Conservation (phyloP, 108 stramenopile species). For the Pseudonitzschia multiseries region DNA sequence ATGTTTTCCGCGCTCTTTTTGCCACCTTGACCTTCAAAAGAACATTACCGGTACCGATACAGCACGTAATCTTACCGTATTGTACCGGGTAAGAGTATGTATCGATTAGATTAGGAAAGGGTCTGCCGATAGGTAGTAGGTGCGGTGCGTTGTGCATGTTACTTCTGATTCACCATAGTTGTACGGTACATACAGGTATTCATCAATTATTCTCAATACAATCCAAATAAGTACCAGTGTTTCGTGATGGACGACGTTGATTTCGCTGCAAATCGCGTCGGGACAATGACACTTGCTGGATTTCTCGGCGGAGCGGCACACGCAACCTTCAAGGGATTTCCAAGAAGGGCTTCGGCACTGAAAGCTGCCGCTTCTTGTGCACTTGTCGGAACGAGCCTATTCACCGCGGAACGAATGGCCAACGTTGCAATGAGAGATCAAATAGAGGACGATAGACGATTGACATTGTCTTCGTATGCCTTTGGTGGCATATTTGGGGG, state of each 20-base stretch:
- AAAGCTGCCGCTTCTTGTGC: constrained; percentile 55
- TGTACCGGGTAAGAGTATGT: too few relatives aligned
- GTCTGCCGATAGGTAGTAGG: too few relatives aligned
- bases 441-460: constrained; percentile 7
- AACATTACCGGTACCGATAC: too few relatives aligned
- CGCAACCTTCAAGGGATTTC: constrained; percentile 51
- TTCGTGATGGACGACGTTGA: constrained; percentile 48
- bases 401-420: constrained; percentile 56
- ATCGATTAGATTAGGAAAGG: too few relatives aligned
- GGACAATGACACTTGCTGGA: constrained; percentile 41
- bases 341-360: constrained; percentile 44
- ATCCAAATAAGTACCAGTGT: not conserved
- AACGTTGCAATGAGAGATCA: constrained; percentile 27
- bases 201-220: not conserved
- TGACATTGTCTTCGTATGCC: constrained; percentile 58
- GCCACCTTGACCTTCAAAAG: too few relatives aligned
- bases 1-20: too few relatives aligned
- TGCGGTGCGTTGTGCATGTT: too few relatives aligned
- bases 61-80: too few relatives aligned
- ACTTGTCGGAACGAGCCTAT: constrained; percentile 63
- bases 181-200: too few relatives aligned
- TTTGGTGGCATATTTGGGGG: constrained; percentile 65
- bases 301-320: constrained; percentile 48
- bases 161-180: too few relatives aligned
- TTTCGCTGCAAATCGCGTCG: constrained; percentile 53